phyloP scores from a whole-genome alignment of 139 green algal genomes.

The Tetraselmis striata region DNA sequence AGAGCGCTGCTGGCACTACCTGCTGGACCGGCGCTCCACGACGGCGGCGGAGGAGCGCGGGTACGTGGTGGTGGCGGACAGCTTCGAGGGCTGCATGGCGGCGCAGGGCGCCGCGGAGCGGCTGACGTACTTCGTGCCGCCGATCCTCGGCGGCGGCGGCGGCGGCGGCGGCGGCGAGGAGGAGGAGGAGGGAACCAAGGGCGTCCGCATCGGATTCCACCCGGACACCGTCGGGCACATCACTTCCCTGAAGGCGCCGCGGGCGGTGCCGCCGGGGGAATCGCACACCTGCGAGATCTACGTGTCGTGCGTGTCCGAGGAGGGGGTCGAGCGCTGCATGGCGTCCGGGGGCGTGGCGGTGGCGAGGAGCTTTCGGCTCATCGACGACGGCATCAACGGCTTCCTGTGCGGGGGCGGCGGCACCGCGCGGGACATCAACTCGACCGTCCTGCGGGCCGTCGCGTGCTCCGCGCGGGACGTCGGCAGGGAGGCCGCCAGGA shows the following conservation, averaged over 20 bases:
- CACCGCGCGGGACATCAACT: no score
- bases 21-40: not conserved
- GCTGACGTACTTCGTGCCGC: not conserved
- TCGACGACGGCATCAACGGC: not conserved
- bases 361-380: not conserved
- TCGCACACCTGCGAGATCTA: not conserved
- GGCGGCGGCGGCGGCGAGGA: not conserved
- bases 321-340: not conserved
- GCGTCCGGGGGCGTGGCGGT: not conserved
- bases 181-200: no score
- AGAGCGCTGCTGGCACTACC: not conserved
- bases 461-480: no score
- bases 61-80: not conserved
- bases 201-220: no score
- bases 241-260: not conserved
- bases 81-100: no score
- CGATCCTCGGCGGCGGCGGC: no score
- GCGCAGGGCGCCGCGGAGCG: no score
- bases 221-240: not conserved
- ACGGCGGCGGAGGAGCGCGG: no score
- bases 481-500: no score
- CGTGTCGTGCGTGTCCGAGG: not conserved
- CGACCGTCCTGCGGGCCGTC: no score
- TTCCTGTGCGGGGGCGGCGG: no score
- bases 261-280: not conserved